Percentiles rank a stretch among this genome's conserved stretches.
phyloP scores from a whole-genome alignment of 1,284 basidiomycete species.

The Blastosporella zonata region DNA sequence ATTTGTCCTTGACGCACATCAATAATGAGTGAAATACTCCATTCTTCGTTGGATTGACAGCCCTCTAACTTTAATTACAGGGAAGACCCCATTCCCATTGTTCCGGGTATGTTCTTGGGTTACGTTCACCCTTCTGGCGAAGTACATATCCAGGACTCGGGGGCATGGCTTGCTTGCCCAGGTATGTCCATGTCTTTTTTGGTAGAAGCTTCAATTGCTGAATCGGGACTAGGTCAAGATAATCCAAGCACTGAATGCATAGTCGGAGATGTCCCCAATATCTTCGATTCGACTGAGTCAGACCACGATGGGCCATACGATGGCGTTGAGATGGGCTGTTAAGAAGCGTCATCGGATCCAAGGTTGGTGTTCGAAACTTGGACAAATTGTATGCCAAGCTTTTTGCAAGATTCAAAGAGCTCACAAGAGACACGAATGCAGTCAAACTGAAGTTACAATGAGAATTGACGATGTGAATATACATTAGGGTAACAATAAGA shows the following conservation, averaged over 20 bases:
- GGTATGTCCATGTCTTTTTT: constrained; percentile 15
- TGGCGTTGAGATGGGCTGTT: constrained; percentile 31
- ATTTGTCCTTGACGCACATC: constrained; percentile 38
- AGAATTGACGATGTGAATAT: no score
- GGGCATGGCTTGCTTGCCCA: constrained; percentile 38
- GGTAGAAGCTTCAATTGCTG: no score
- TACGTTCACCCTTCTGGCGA: constrained; percentile 57
- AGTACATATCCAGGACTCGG: constrained; percentile 48
- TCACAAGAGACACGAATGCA: no score
- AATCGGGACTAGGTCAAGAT: constrained; percentile 35
- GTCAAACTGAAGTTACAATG: no score
- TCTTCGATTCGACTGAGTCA: constrained; percentile 26
- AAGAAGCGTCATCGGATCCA: not conserved
- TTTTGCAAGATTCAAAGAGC: no score
- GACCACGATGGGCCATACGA: constrained; percentile 36
- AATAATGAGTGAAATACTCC: constrained; percentile 34
- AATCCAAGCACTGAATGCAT: constrained; percentile 29
- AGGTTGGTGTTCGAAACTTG: not conserved
- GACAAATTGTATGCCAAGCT: no score
- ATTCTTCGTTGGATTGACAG: not conserved
- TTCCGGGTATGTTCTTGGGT: constrained; percentile 40
- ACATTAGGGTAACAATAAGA: no score
- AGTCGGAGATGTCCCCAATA: constrained; percentile 31
- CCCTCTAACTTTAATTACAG: constrained; percentile 2
- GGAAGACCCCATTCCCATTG: constrained; percentile 37